These are phyloP conservation scores for Gamarada debralockiae DNA, from an alignment of 495 filamentous ascomycete genomes.

Conservation along the genomic window DNA sequence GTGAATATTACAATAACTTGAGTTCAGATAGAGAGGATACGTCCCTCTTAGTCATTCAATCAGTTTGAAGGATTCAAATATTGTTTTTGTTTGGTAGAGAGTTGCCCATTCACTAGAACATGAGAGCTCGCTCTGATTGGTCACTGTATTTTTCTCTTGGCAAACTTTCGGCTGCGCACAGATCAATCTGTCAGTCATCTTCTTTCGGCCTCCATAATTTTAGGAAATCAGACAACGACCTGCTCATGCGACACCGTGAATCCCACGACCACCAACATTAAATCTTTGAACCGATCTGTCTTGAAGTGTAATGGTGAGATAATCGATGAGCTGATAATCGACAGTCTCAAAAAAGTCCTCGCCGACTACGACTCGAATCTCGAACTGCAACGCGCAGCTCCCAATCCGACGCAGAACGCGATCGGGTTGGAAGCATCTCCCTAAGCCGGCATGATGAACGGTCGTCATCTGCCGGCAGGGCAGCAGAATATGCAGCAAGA, in stretches of 20 bases:
- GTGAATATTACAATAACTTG: too few relatives aligned
- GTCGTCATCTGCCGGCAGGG: slow-evolving; percentile 61
- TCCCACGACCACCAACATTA: not conserved
- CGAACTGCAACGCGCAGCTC: slow-evolving; percentile 8
- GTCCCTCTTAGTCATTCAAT: too few relatives aligned
- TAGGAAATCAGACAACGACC: not conserved
- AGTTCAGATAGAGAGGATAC: too few relatives aligned
- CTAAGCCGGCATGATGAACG: slow-evolving; percentile 61
- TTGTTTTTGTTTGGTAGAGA: too few relatives aligned
- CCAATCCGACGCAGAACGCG: slow-evolving; percentile 16
- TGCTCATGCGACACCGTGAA: slow-evolving; percentile 7
- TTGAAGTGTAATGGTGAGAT: too few relatives aligned
- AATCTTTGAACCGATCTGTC: too few relatives aligned
- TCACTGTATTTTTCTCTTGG: too few relatives aligned
- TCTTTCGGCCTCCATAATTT: not conserved
- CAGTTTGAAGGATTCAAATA: too few relatives aligned
- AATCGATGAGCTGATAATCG: slow-evolving; percentile 12
- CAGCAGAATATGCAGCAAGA: slow-evolving; percentile 50
- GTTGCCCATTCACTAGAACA: too few relatives aligned
- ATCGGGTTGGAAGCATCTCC: slow-evolving; percentile 22
- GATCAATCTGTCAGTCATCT: too few relatives aligned
- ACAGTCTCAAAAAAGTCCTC: not conserved
- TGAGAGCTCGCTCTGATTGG: too few relatives aligned
- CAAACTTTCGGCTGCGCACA: too few relatives aligned
- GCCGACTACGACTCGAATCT: slow-evolving; percentile 2